Base-by-base conservation (phyloP, 768 basidiomycete species). In the Rhodosporidiobolus sp. region DNA sequence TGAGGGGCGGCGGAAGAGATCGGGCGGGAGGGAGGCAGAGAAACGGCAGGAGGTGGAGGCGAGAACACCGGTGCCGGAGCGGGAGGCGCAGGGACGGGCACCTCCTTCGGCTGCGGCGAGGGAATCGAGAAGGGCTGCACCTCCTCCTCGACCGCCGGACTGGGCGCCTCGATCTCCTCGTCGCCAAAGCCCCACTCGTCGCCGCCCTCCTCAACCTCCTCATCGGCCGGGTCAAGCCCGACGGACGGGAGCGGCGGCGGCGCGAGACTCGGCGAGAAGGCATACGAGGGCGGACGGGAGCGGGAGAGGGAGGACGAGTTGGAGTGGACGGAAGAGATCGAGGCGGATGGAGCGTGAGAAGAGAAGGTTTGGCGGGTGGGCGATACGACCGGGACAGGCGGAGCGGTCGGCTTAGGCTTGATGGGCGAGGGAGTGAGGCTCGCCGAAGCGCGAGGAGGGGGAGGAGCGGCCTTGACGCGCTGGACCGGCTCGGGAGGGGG, bases 231-330 rank as follows among this genome's bases (percentile, higher is more conserved):
- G 34, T 19, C 55, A 34, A 58, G 46, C 6, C 7, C 48, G 11
- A 11, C 5, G 7, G 11, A 9, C 10, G 54, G 28, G 48, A 66
- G 49, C 1, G 65, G 45, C 0, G 65, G 70, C 10, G 65, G 65
- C 0, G 65, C 65, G 22, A 67, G 70, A 8, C 10, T 55, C 28
- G 71, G 58, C 5, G 71, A 46, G 65, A 59, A 72, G 4, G 66
- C 57, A 57, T 67, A 67, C 38, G 71, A 67, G 2, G 71, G 57
- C 32, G 71, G 61, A 1, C 71, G 65, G 3, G 71, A 63, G 3
- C 70, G 64, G 7, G 69, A 48, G 19, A 63, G 57, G 22, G 62
- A 20, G 1, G 63, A 59, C 4, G 50, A 22, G 24, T 45, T 12
- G 24, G 70, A 67, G 10, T 48, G 28, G 28, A 43, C 17, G 20